phyloP scores from a whole-genome alignment of 2,329 filamentous ascomycete genomes.

The Colletotrichum kahawae region DNA sequence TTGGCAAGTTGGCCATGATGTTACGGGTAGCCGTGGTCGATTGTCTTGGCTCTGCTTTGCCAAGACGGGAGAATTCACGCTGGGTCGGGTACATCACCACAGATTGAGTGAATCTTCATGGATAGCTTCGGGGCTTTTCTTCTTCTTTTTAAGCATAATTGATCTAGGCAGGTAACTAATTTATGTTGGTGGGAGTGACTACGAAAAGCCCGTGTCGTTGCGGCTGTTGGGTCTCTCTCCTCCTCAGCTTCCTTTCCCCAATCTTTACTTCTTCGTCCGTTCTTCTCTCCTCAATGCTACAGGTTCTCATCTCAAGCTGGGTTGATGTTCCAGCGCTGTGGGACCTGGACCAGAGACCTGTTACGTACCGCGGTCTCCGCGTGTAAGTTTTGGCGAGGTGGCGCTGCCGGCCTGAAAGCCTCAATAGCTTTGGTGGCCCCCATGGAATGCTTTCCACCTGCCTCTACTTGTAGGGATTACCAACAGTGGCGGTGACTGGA shows the following conservation, averaged over 20 bases:
- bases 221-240: neutral
- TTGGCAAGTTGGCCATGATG: neutral
- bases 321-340: conserved; percentile 1
- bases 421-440: neutral
- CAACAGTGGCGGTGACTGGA: neutral
- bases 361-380: neutral
- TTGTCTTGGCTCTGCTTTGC: neutral
- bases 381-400: neutral
- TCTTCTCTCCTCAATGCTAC: neutral
- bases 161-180: neutral
- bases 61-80: neutral
- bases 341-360: neutral
- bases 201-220: neutral
- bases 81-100: neutral
- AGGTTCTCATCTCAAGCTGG: neutral
- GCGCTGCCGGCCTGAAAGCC: neutral
- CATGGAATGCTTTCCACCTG: neutral
- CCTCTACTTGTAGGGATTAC: neutral
- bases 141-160: neutral
- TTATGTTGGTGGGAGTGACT: neutral
- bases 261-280: neutral
- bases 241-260: neutral
- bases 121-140: neutral
- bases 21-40: neutral
- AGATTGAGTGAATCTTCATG: neutral